Evolutionary conservation across 2,329 filamentous ascomycete species (phyloP).

Genomic region (Fusarium pseudonygamai): DNA sequence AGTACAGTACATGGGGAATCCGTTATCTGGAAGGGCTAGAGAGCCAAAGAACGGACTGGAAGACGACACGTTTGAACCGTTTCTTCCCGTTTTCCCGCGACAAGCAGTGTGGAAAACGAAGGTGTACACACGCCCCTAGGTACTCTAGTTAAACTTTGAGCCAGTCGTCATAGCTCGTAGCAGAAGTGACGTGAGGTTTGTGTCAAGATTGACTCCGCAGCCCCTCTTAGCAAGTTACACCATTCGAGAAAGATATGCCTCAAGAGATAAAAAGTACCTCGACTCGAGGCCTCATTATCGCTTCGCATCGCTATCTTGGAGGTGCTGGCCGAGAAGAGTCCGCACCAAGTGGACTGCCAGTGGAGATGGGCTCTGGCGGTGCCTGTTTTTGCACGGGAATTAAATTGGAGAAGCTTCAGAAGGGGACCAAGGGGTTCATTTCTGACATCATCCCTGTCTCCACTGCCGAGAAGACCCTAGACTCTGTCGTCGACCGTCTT

Average conservation of each 20-base stretch:
- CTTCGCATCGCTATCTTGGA: constrained; percentile 10
- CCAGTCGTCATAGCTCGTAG: constrained; percentile 25
- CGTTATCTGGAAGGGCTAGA: constrained; percentile 22
- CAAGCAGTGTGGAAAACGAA: constrained; percentile 16
- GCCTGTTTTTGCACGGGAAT: constrained; percentile 29
- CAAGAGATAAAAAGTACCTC: constrained; percentile 8
- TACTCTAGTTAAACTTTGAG: constrained; percentile 9
- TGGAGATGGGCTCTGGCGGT: constrained; percentile 6
- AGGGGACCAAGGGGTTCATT: constrained; percentile 2
- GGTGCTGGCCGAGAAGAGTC: constrained; percentile 36
- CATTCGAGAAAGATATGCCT: constrained; percentile 33
- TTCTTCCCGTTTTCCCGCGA: constrained; percentile 28
- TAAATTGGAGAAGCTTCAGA: constrained; percentile 9
- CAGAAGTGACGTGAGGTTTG: constrained; percentile 22
- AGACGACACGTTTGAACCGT: constrained; percentile 27
- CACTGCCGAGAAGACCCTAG: constrained; percentile 27
- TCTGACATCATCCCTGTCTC: constrained; percentile 37
- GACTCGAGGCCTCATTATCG: not conserved
- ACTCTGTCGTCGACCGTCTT: constrained; percentile 16
- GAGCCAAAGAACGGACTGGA: constrained; percentile 8
- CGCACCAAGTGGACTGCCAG: constrained; percentile 24
- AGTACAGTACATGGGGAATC: not conserved
- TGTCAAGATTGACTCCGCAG: constrained; percentile 25
- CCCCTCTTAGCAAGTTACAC: constrained; percentile 35
- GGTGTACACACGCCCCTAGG: not conserved